phyloP scores from a whole-genome alignment of 805 yeast species.

The Ogataea ganodermae region DNA sequence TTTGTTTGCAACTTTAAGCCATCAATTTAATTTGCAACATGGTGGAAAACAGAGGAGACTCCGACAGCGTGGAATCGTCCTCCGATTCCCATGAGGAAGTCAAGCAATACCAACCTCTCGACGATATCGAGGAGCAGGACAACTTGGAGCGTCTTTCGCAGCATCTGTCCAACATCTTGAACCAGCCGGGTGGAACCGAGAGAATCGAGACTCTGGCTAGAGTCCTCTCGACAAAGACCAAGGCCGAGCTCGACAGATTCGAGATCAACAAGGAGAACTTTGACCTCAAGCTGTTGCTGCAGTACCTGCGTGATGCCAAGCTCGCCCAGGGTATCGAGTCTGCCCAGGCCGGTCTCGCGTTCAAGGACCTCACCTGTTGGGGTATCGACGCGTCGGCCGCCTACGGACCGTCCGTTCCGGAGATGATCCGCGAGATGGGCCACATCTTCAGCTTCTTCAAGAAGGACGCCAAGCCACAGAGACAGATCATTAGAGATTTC shows the following conservation, averaged over 20 bases:
- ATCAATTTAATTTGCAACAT: constrained; percentile 2
- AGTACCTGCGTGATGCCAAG: constrained; percentile 41
- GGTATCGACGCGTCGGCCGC: constrained; percentile 57
- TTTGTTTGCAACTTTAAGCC: constrained; percentile 1
- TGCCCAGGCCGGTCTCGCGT: constrained; percentile 52
- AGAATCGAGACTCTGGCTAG: constrained; percentile 52
- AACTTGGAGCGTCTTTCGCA: constrained; percentile 28
- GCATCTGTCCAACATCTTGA: constrained; percentile 30
- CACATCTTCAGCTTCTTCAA: constrained; percentile 35
- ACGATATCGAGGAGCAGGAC: constrained; percentile 30
- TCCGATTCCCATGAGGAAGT: constrained; percentile 24
- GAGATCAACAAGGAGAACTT: constrained; percentile 49
- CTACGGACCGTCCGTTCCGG: constrained; percentile 48
- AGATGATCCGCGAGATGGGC: constrained; percentile 39
- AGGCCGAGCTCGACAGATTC: constrained; percentile 44
- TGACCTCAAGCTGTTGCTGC: constrained; percentile 44
- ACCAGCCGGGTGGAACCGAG: constrained; percentile 30
- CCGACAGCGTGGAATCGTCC: constrained; percentile 28
- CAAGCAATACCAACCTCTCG: constrained; percentile 27
- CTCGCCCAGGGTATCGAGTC: constrained; percentile 49
- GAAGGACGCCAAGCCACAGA: constrained; percentile 35
- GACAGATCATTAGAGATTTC: constrained; percentile 42
- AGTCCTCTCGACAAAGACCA: constrained; percentile 50
- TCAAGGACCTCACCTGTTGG: constrained; percentile 44
- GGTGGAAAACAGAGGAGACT: constrained; percentile 17